Evolutionary conservation across 2,329 filamentous ascomycete genomes (phyloP).

Genomic region (Colletotrichum nymphaeae): DNA sequence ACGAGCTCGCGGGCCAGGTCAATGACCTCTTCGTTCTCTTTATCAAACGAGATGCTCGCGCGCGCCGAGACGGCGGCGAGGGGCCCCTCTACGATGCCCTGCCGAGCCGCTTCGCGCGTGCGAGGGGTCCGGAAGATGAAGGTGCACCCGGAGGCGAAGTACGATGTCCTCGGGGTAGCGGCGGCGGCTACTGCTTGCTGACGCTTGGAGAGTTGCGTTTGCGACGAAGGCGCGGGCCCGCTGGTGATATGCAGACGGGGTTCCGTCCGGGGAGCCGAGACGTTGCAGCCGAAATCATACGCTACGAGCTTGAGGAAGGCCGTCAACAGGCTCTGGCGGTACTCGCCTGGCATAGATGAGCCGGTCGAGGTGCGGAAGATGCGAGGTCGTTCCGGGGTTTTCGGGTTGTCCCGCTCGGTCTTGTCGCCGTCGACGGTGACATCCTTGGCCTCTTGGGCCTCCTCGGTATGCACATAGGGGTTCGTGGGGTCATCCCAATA

Average conservation of each 20-base stretch:
- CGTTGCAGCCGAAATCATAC: conserved; percentile 75
- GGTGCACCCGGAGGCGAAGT: conserved; percentile 68
- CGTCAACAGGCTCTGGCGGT: conserved; percentile 66
- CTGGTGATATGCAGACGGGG: conserved; percentile 67
- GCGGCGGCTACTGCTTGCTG: background rate
- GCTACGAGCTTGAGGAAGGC: conserved; percentile 73
- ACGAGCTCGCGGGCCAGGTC: conserved; percentile 72
- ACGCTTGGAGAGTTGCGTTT: conserved; percentile 28
- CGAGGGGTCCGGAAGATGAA: conserved; percentile 71
- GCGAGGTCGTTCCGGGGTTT: background rate
- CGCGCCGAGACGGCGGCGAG: conserved; percentile 70
- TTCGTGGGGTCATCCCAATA: conserved; percentile 73
- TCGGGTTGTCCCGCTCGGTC: conserved; percentile 25
- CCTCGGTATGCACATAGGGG: conserved; percentile 34
- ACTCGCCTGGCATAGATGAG: conserved; percentile 67
- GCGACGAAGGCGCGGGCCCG: conserved; percentile 42
- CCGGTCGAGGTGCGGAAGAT: conserved; percentile 60
- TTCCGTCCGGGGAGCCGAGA: conserved; percentile 66
- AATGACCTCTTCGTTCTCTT: conserved; percentile 67
- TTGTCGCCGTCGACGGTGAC: conserved; percentile 30
- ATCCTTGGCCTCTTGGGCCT: conserved; percentile 15
- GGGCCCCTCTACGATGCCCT: conserved; percentile 71
- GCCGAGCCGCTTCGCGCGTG: conserved; percentile 69
- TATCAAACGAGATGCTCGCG: conserved; percentile 64
- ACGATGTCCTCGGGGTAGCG: conserved; percentile 55